A percentile compares a stretch with the other conserved stretches of the same genome.
Conservation (phyloP, 2,329 filamentous ascomycete species). For the Fulvia fulva region DNA sequence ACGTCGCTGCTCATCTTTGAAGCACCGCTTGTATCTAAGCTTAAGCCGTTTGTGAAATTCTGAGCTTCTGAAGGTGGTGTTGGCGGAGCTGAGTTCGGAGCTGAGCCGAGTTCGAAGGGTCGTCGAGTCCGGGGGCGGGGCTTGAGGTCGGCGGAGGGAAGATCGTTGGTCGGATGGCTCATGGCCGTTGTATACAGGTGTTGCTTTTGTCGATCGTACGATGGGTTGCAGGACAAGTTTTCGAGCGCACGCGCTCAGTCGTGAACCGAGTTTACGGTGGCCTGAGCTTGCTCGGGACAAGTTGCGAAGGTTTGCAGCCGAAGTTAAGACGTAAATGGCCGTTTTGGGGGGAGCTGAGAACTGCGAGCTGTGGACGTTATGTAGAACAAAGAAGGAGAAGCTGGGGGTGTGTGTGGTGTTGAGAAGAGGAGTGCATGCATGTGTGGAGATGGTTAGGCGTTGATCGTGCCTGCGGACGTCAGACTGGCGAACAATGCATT, state of each 20-base stretch:
- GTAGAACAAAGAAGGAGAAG: background rate
- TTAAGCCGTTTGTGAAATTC: slow-evolving; percentile 17
- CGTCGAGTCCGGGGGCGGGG: slow-evolving; percentile 67
- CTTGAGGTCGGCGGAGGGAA: slow-evolving; percentile 18
- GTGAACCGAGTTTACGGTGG: background rate
- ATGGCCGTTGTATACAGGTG: slow-evolving; percentile 14
- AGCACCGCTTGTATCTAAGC: background rate
- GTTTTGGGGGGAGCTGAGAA: background rate
- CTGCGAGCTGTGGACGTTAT: background rate
- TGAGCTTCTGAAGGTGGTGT: slow-evolving; percentile 22
- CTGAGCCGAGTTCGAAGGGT: slow-evolving; percentile 60
- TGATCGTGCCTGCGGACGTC: background rate
- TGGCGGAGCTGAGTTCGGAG: slow-evolving; percentile 23
- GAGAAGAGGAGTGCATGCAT: background rate
- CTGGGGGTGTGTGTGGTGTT: background rate
- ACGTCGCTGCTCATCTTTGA: slow-evolving; percentile 1
- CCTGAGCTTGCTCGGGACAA: background rate
- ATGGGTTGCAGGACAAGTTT: background rate
- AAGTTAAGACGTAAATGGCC: background rate
- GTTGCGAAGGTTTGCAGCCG: background rate
- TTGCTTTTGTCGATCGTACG: background rate
- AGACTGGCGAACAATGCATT: slow-evolving; percentile 3
- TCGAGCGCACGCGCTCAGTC: background rate
- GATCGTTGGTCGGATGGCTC: slow-evolving; percentile 26
- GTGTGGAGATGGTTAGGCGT: background rate